These are phyloP conservation scores for Euryodendron excelsum DNA, from an alignment of 148 eudicot species.

Conservation along the genomic window DNA sequence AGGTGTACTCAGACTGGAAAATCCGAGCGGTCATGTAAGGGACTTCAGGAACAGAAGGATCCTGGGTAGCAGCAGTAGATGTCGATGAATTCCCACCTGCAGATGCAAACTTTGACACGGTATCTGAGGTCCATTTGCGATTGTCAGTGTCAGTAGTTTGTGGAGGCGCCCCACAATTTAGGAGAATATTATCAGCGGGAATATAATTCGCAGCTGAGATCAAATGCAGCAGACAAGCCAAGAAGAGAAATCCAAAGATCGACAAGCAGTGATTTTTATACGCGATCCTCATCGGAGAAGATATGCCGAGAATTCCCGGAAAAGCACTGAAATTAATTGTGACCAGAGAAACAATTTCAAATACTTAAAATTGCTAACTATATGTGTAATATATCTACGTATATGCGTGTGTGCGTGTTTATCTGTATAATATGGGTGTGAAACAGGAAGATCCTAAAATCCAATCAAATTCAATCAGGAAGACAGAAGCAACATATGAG, in stretches of 20 bases:
- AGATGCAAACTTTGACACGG: slow-evolving; percentile 53
- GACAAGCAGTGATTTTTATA: slow-evolving; percentile 17
- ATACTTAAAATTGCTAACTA: background rate
- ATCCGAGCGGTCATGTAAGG: slow-evolving; percentile 82
- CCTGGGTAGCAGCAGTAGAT: slow-evolving; percentile 50
- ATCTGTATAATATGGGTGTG: too few relatives aligned
- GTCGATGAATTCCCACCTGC: slow-evolving; percentile 34
- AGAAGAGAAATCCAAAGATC: slow-evolving; percentile 23
- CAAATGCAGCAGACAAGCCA: slow-evolving; percentile 25
- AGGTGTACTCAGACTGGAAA: slow-evolving; percentile 63
- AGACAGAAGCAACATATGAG: background rate
- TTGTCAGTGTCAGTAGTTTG: slow-evolving; percentile 52
- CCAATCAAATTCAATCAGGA: background rate
- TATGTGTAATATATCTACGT: background rate
- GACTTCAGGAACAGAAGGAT: slow-evolving; percentile 56
- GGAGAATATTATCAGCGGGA: slow-evolving; percentile 54
- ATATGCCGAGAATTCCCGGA: background rate
- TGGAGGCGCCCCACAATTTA: slow-evolving; percentile 68
- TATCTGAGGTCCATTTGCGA: slow-evolving; percentile 70
- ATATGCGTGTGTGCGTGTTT: too few relatives aligned
- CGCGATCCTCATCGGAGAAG: slow-evolving; percentile 40
- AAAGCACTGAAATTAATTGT: slow-evolving; percentile 3
- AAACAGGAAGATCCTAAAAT: background rate
- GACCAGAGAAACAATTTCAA: background rate
- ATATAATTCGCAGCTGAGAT: slow-evolving; percentile 53